Conservation (phyloP, 345 rosid genomes). For the Excoecaria cochinchinensis region DNA sequence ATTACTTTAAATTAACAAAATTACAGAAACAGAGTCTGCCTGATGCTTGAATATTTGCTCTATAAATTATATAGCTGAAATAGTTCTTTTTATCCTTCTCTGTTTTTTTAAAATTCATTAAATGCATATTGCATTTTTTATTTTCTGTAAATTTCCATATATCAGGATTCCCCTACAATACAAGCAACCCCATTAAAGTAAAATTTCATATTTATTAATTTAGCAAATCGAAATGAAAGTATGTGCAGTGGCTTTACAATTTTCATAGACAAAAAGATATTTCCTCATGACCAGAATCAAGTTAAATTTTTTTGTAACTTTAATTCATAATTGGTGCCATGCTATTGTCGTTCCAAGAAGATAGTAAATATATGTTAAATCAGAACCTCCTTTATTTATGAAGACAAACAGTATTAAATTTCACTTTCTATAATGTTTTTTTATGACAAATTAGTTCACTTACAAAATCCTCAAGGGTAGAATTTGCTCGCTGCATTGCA, state of each 20-base stretch:
- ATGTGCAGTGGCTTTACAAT: not conserved
- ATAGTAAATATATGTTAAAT: not conserved
- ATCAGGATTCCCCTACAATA: not conserved
- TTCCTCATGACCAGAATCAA: not conserved
- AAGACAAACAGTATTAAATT: conserved; percentile 1
- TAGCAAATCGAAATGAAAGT: not conserved
- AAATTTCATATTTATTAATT: not conserved
- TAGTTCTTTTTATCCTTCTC: not conserved
- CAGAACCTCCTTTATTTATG: not conserved
- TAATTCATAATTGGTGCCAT: not conserved
- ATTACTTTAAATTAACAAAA: not conserved
- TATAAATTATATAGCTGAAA: not conserved
- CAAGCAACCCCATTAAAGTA: not conserved
- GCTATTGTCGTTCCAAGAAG: not conserved
- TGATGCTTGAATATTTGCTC: not conserved
- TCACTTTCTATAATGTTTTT: not conserved
- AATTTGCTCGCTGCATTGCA: conserved; percentile 85
- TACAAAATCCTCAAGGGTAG: conserved; percentile 91
- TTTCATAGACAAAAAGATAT: not conserved
- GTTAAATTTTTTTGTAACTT: not conserved
- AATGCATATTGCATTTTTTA: not conserved
- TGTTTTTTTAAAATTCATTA: not conserved
- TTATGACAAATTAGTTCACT: conserved; percentile 22
- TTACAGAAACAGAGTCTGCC: not conserved
- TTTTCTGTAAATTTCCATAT: not conserved